Conservation (phyloP, 148 eudicot genomes). For the Limonium bicolor region DNA sequence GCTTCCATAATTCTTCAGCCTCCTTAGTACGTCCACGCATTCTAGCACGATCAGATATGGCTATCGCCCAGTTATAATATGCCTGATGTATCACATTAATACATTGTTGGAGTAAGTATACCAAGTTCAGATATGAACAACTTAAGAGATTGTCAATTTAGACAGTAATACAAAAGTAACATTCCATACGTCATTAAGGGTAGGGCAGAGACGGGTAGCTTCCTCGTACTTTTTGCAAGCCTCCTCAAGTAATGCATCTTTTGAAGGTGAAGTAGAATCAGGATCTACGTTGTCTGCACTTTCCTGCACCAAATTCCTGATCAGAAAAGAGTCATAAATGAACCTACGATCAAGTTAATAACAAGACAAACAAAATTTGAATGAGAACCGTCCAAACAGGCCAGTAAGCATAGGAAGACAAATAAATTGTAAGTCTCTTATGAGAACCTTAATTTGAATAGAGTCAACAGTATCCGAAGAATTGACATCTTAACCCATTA, state of each 20-base stretch:
- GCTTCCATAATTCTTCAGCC: slow-evolving; percentile 97
- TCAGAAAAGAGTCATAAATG: background rate
- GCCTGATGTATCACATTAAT: slow-evolving; percentile 23
- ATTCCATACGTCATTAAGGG: slow-evolving; percentile 78
- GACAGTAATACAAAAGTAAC: background rate
- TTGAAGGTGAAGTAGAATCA: slow-evolving; percentile 73
- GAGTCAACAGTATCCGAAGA: too few species aligned
- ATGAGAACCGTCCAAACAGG: too few species aligned
- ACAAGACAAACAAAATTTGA: too few species aligned
- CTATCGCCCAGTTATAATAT: slow-evolving; percentile 86
- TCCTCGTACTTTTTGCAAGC: slow-evolving; percentile 93
- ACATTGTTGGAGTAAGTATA: background rate
- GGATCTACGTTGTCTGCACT: slow-evolving; percentile 89
- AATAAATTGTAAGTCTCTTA: background rate
- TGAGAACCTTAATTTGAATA: too few species aligned
- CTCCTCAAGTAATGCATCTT: slow-evolving; percentile 89
- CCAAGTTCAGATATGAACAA: background rate
- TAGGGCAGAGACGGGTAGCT: slow-evolving; percentile 78
- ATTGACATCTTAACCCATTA: too few species aligned
- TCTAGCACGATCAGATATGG: slow-evolving; percentile 95
- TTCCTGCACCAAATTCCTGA: slow-evolving; percentile 42
- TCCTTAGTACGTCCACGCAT: slow-evolving; percentile 96
- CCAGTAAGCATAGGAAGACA: too few species aligned
- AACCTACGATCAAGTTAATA: too few species aligned
- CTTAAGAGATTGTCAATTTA: background rate